Conservation (phyloP, 2,329 filamentous ascomycete genomes). For the Helotiales sp. region DNA sequence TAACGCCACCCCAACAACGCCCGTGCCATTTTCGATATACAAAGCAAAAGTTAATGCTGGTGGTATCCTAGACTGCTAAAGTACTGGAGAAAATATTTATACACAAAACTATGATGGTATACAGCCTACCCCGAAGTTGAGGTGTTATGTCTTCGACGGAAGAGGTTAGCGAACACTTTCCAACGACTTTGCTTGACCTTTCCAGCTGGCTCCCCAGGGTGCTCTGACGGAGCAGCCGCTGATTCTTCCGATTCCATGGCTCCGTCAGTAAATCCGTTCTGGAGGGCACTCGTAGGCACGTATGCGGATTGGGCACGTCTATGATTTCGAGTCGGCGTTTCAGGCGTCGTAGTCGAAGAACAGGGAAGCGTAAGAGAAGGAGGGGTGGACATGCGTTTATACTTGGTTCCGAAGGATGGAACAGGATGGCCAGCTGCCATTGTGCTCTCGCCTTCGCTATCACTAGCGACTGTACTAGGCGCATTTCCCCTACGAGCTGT, state of each 20-base stretch:
- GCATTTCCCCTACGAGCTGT: constrained; percentile 25
- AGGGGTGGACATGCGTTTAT: constrained; percentile 12
- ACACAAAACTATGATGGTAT: background rate
- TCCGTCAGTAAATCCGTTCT: constrained; percentile 14
- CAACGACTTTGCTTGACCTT: constrained; percentile 29
- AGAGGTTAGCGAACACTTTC: constrained; percentile 30
- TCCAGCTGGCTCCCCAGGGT: constrained; percentile 1
- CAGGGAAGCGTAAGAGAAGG: constrained; percentile 13
- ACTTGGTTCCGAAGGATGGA: background rate
- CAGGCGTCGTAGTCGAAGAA: constrained; percentile 16
- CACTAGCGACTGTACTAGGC: constrained; percentile 28
- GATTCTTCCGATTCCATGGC: constrained; percentile 16
- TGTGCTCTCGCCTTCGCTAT: constrained; percentile 29
- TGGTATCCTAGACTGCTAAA: constrained; percentile 6
- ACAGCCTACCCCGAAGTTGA: background rate
- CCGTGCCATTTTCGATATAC: background rate
- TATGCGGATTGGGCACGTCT: constrained; percentile 28
- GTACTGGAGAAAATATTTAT: constrained; percentile 5
- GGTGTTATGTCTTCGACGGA: constrained; percentile 22
- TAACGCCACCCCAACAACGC: background rate
- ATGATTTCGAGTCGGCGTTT: constrained; percentile 24
- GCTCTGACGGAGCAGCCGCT: background rate
- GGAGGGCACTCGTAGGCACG: constrained; percentile 20
- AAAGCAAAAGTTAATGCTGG: background rate
- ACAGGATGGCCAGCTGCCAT: constrained; percentile 7